Evolutionary conservation across 2,329 filamentous ascomycete species (phyloP).

Genomic region (Macroventuria anomochaeta): DNA sequence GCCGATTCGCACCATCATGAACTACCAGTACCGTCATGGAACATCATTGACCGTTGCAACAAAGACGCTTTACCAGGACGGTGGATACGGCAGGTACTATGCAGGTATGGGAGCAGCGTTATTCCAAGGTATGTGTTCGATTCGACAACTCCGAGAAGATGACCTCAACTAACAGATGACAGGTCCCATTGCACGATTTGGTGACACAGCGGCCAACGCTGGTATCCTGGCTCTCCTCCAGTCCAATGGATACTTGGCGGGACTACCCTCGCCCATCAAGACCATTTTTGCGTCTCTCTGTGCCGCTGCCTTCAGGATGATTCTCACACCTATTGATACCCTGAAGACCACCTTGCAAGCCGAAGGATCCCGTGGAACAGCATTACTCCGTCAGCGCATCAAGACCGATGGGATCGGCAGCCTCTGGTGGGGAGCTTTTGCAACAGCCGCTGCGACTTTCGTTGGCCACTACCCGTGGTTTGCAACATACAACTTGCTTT

Average conservation of each 20-base stretch:
- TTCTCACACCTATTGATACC: slow-evolving; percentile 38
- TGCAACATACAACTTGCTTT: slow-evolving; percentile 37
- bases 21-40: slow-evolving; percentile 42
- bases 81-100: slow-evolving; percentile 36
- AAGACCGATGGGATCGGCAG: slow-evolving; percentile 34
- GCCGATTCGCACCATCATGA: slow-evolving; percentile 42
- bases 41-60: slow-evolving; percentile 33
- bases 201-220: slow-evolving; percentile 41
- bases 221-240: slow-evolving; percentile 37
- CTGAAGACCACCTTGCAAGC: slow-evolving; percentile 39
- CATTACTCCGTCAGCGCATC: slow-evolving; percentile 32
- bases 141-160: not conserved
- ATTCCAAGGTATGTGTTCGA: slow-evolving; percentile 24
- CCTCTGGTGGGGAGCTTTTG: slow-evolving; percentile 43
- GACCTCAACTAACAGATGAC: not conserved
- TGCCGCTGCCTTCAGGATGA: slow-evolving; percentile 37
- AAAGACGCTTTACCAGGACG: slow-evolving; percentile 34
- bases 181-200: slow-evolving; percentile 38
- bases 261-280: slow-evolving; percentile 35
- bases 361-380: slow-evolving; percentile 32
- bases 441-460: slow-evolving; percentile 40
- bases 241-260: slow-evolving; percentile 34
- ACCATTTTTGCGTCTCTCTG: slow-evolving; percentile 38
- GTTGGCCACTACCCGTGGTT: slow-evolving; percentile 43
- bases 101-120: slow-evolving; percentile 35